These are phyloP conservation scores for Wickerhamiella sergipiensis DNA, from an alignment of 805 yeast genomes.

Conservation along the genomic window DNA sequence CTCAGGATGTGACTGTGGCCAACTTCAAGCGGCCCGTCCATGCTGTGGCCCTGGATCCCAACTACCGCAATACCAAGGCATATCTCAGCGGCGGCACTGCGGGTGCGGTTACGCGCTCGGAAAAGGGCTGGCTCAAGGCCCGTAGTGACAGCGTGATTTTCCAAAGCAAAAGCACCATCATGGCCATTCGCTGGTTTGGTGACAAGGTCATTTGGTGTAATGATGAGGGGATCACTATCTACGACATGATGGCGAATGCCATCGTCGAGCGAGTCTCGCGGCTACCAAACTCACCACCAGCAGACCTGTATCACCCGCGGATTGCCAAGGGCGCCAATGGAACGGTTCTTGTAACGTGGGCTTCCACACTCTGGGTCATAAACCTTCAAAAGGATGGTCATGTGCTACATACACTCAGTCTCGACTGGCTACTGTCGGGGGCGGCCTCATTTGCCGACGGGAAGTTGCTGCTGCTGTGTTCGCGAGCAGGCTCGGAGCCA, in stretches of 20 bases:
- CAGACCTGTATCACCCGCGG: constrained; percentile 78
- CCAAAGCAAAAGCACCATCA: constrained; percentile 33
- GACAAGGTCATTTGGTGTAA: constrained; percentile 72
- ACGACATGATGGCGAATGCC: constrained; percentile 39
- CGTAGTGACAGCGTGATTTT: constrained; percentile 55
- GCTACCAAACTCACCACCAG: constrained; percentile 43
- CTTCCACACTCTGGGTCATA: constrained; percentile 57
- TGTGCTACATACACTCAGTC: neutral
- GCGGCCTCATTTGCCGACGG: constrained; percentile 64
- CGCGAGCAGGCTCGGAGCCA: constrained; percentile 30
- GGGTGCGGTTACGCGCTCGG: constrained; percentile 64
- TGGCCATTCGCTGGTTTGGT: constrained; percentile 41
- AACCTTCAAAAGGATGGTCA: constrained; percentile 7
- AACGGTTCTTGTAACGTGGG: constrained; percentile 75
- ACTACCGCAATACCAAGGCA: constrained; percentile 45
- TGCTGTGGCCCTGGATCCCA: constrained; percentile 66
- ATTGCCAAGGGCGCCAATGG: constrained; percentile 43
- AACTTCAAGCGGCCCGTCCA: constrained; percentile 84
- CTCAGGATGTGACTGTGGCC: constrained; percentile 51
- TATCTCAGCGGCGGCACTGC: constrained; percentile 85
- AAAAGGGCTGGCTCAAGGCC: constrained; percentile 77
- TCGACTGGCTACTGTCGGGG: constrained; percentile 48
- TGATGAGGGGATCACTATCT: constrained; percentile 62
- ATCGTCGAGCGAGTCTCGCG: constrained; percentile 39
- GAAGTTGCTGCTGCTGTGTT: constrained; percentile 46